These are phyloP conservation scores for Mrakia hoshinonis DNA, from an alignment of 768 basidiomycete genomes.

Conservation along the genomic window DNA sequence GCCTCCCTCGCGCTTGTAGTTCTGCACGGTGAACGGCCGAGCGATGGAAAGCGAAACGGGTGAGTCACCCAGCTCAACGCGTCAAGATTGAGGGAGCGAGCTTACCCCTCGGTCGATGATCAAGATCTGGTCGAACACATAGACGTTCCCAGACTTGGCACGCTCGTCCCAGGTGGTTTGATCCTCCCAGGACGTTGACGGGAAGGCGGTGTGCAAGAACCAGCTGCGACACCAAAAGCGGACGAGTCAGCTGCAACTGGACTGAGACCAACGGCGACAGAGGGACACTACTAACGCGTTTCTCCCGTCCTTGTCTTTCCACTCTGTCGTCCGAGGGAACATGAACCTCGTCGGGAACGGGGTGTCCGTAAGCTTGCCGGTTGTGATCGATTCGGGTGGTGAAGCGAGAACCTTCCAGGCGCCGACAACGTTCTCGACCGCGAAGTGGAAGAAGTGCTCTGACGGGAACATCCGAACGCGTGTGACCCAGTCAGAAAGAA, in stretches of 20 bases:
- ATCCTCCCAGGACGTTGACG: not conserved
- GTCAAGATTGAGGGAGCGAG: not conserved
- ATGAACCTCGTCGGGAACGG: constrained; percentile 21
- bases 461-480: not conserved
- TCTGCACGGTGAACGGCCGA: not conserved
- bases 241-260: not conserved
- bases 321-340: constrained; percentile 20
- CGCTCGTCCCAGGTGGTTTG: constrained; percentile 7
- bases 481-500: too few species aligned
- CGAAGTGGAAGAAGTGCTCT: constrained; percentile 29
- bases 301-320: constrained; percentile 16
- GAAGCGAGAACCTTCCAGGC: constrained; percentile 23
- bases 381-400: not conserved
- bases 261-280: not conserved
- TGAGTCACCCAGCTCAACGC: too few species aligned
- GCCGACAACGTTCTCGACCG: constrained; percentile 23
- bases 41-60: not conserved
- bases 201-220: constrained; percentile 7
- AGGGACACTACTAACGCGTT: not conserved
- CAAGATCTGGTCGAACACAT: constrained; percentile 26
- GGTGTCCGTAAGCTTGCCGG: not conserved
- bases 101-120: constrained; percentile 25
- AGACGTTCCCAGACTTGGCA: constrained; percentile 13
- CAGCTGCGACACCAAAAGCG: not conserved
- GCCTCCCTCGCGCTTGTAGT: constrained; percentile 5